Evolutionary conservation across 2,329 filamentous ascomycete species (phyloP).

Genomic region (Westerdykella ornata): DNA sequence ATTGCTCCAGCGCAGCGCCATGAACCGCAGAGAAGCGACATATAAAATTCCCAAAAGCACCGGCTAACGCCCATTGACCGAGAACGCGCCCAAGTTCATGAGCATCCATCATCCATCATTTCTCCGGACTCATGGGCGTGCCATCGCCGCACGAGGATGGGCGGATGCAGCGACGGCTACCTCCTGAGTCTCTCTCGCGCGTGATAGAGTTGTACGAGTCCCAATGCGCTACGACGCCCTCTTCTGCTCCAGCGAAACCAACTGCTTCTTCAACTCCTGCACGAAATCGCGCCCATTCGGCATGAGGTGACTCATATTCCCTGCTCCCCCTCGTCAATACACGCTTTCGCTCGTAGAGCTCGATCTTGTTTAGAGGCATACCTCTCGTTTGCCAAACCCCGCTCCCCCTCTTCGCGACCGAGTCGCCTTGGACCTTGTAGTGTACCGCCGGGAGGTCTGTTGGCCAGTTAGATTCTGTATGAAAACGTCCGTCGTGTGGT

Average conservation of each 20-base stretch:
- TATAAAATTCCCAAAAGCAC: slow-evolving; percentile 24
- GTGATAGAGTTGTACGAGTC: slow-evolving; percentile 17
- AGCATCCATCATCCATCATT: too few relatives aligned
- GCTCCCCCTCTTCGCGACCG: slow-evolving; percentile 33
- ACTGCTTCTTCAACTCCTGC: slow-evolving; percentile 42
- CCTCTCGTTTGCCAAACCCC: slow-evolving; percentile 39
- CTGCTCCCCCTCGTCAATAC: slow-evolving; percentile 21
- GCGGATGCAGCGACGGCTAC: too few relatives aligned
- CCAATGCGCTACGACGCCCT: slow-evolving; percentile 14
- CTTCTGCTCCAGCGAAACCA: slow-evolving; percentile 38
- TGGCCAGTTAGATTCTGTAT: slow-evolving; percentile 15
- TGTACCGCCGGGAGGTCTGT: slow-evolving; percentile 29
- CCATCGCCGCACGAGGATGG: too few relatives aligned
- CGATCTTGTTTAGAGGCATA: slow-evolving; percentile 14
- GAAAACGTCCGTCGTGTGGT: slow-evolving; percentile 1
- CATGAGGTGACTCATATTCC: slow-evolving; percentile 38
- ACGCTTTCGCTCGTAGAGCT: neutral
- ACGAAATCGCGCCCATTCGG: slow-evolving; percentile 43
- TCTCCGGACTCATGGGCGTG: neutral
- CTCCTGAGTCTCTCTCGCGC: slow-evolving; percentile 13
- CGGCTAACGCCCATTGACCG: slow-evolving; percentile 31
- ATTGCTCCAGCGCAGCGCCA: slow-evolving; percentile 18
- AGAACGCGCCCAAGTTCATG: too few relatives aligned
- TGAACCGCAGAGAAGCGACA: slow-evolving; percentile 9
- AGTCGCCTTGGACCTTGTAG: slow-evolving; percentile 37